Conservation (phyloP, 2,329 filamentous ascomycete species). For the Cordyceps cateniannulata region DNA sequence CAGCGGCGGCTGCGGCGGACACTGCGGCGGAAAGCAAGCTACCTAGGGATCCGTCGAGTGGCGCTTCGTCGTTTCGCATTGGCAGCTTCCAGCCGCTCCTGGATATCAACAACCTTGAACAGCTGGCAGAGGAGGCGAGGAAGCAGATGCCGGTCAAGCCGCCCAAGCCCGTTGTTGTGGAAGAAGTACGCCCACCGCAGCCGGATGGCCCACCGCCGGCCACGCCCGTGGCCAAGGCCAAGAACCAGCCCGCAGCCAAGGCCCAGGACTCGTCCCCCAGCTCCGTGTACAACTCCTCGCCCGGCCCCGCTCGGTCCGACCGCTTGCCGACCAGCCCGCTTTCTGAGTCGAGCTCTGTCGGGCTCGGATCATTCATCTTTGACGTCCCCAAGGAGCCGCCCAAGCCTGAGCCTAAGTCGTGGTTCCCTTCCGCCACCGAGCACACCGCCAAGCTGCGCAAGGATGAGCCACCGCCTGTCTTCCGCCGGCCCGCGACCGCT, state of each 20-base stretch:
- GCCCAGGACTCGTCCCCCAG: neutral
- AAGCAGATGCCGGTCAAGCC: conserved; percentile 33
- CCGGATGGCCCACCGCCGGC: neutral
- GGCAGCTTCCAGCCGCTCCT: conserved; percentile 64
- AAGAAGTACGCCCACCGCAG: neutral
- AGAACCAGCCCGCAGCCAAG: neutral
- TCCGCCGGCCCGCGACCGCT: conserved; percentile 20
- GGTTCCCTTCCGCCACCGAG: conserved; percentile 32
- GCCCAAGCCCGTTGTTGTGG: neutral
- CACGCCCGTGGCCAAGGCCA: neutral
- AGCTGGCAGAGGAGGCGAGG: conserved; percentile 43
- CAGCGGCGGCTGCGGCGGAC: too few species aligned
- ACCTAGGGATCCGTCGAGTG: conserved; percentile 28
- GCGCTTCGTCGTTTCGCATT: conserved; percentile 53
- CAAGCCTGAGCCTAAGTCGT: conserved; percentile 26
- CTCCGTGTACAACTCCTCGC: neutral
- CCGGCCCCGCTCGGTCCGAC: neutral
- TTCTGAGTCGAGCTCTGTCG: neutral
- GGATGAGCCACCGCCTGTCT: conserved; percentile 13
- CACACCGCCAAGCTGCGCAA: conserved; percentile 24
- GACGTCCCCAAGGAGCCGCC: conserved; percentile 16
- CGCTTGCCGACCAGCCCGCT: neutral
- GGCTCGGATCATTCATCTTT: conserved; percentile 16
- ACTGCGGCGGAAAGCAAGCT: neutral
- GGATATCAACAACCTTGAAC: conserved; percentile 53